These are phyloP conservation scores for Trypethelium eluteriae DNA, from an alignment of 495 filamentous ascomycete species.

Conservation along the genomic window DNA sequence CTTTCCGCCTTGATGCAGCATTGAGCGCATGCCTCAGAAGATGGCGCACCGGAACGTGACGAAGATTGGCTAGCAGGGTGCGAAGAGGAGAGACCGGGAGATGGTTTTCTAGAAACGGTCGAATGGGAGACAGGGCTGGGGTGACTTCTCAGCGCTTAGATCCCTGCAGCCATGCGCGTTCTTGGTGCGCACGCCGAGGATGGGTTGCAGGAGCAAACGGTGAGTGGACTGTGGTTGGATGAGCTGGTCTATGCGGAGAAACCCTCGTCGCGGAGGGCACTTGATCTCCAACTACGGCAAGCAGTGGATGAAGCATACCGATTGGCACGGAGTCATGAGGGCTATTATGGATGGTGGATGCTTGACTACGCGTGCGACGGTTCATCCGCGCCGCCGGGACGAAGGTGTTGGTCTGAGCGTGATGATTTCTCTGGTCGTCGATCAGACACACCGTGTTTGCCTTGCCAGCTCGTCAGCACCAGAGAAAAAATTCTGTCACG, in stretches of 20 bases:
- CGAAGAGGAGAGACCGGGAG: neutral
- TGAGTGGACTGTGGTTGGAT: neutral
- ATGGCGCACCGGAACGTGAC: neutral
- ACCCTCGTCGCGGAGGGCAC: neutral
- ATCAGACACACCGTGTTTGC: neutral
- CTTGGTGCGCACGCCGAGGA: neutral
- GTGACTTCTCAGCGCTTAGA: constrained; percentile 2
- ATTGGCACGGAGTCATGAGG: neutral
- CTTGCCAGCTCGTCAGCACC: constrained; percentile 4
- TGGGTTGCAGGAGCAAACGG: neutral
- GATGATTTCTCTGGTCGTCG: neutral
- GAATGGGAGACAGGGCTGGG: neutral
- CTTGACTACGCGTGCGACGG: neutral
- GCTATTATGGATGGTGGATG: neutral
- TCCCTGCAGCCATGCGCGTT: constrained; percentile 9
- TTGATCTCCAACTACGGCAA: neutral
- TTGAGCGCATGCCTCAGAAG: neutral
- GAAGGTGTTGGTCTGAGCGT: neutral
- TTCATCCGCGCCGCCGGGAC: neutral
- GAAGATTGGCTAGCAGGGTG: constrained; percentile 6
- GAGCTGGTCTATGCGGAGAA: neutral
- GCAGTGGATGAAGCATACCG: neutral
- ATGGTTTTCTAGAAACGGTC: constrained; percentile 7
- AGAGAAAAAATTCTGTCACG: neutral
- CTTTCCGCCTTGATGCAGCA: neutral